phyloP scores from a whole-genome alignment of 2,329 filamentous ascomycete genomes.

The Colletotrichum endophyticum region DNA sequence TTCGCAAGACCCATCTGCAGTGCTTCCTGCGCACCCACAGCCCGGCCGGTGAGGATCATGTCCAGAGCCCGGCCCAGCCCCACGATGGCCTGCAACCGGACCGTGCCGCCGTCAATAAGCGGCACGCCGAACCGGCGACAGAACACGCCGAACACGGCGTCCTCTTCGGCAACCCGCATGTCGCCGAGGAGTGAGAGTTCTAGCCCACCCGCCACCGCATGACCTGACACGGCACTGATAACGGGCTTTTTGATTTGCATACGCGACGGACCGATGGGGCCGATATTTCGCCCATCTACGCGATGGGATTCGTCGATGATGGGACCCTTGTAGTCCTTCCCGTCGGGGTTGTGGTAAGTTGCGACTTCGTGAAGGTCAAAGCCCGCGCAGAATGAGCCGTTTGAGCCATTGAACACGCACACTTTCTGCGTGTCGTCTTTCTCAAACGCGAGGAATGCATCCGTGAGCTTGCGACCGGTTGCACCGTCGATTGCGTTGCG shows the following conservation, averaged over 20 bases:
- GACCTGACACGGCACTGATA: conserved; percentile 54
- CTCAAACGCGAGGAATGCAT: conserved; percentile 55
- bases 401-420: conserved; percentile 51
- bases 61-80: conserved; percentile 59
- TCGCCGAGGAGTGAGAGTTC: conserved; percentile 57
- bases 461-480: conserved; percentile 52
- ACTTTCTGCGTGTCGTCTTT: conserved; percentile 54
- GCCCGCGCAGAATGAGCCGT: conserved; percentile 57
- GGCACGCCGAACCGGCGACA: conserved; percentile 48
- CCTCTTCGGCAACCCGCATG: conserved; percentile 56
- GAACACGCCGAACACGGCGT: conserved; percentile 60
- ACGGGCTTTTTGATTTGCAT: conserved; percentile 56
- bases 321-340: background rate
- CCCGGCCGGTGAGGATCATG: conserved; percentile 60
- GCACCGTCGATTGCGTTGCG: conserved; percentile 57
- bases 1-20: conserved; percentile 57
- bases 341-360: background rate
- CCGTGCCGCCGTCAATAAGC: conserved; percentile 49
- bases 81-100: conserved; percentile 54
- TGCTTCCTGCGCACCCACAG: conserved; percentile 53
- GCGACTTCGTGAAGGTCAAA: conserved; percentile 55
- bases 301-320: conserved; percentile 8
- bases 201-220: conserved; percentile 58
- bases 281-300: conserved; percentile 31
- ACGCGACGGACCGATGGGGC: conserved; percentile 57